Evolutionary conservation across 2,329 filamentous ascomycete genomes (phyloP).

Genomic region (Sphaerulina musiva): DNA sequence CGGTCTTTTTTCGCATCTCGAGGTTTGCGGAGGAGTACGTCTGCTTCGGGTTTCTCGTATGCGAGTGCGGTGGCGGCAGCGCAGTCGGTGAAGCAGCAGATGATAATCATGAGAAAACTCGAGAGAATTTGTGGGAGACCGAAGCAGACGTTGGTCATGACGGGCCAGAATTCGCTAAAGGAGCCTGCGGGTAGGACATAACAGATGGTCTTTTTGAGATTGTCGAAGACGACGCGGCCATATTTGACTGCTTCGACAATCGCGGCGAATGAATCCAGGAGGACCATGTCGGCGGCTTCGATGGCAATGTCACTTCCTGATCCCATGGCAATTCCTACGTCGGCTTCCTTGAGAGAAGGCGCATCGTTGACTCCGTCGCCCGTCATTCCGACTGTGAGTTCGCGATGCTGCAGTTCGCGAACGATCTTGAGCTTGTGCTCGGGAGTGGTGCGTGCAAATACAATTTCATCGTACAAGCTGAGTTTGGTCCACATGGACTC

Average conservation of each 20-base stretch:
- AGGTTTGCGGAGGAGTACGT: conserved; percentile 63
- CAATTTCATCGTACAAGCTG: conserved; percentile 61
- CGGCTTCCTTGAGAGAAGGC: conserved; percentile 51
- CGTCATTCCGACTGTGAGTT: conserved; percentile 52
- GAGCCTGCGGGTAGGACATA: conserved; percentile 66
- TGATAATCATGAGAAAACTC: conserved; percentile 61
- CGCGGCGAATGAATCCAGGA: conserved; percentile 63
- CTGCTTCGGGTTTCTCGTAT: conserved; percentile 70
- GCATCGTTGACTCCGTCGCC: conserved; percentile 47
- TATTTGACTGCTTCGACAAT: conserved; percentile 67
- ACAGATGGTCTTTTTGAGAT: conserved; percentile 69
- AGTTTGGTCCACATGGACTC: conserved; percentile 64
- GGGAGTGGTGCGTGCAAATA: conserved; percentile 69
- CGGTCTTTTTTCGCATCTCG: conserved; percentile 63
- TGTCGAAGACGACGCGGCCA: conserved; percentile 71
- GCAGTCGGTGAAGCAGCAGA: conserved; percentile 67
- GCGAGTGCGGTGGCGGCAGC: conserved; percentile 65
- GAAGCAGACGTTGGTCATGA: conserved; percentile 65
- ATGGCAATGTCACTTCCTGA: conserved; percentile 56
- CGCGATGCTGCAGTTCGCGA: conserved; percentile 60
- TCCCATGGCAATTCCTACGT: conserved; percentile 55
- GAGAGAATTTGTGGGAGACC: conserved; percentile 67
- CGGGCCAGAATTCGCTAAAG: conserved; percentile 71
- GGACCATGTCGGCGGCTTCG: conserved; percentile 56
- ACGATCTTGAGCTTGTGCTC: conserved; percentile 76